Base-by-base conservation (phyloP, 1,139 yeast species). In the Pichia sp. region DNA sequence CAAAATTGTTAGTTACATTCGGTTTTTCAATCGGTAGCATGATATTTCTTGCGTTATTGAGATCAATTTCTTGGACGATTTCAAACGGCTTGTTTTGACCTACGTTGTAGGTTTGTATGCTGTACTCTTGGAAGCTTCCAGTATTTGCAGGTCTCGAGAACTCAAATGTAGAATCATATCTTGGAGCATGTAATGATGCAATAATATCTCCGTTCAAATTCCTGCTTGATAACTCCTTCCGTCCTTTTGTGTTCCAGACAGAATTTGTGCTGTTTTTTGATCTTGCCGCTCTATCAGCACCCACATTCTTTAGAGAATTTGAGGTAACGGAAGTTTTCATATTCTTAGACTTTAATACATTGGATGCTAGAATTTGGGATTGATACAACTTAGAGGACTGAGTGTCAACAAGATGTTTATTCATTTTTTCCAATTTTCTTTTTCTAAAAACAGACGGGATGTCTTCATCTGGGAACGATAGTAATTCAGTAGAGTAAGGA, bases 101-200 rank as follows among this genome's bases (percentile, higher is more conserved):
- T 16, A 16, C 23, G 23, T 16, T 16, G 23, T 16, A 16, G 23
- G 33, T 8, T 31, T 11, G 33, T 8, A 31, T 31, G 11, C 33
- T 31, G 33, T 8, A 31, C 27, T 55, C 36, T 38, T 58, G 60
- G 9, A 53, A 52, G 2, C 60, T 53, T 1, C 61, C 62, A 6
- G 38, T 34, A 7, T 51, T 46, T 1, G 50, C 44, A 5, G 45
- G 35, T 31, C 60, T 44, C 29, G 48, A 50, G 31, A 51, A 52
- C 6, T 42, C 41, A 39, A 47, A 52, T 10, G 38, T 41, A 2
- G 44, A 28, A 32, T 44, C 33, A 5, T 38, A 9, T 4, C 35
- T 29, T 3, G 54, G 52, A 3, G 49, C 49, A 44, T 39, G 48
- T 3, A 47, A 47, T 3, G 40, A 45, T 29, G 49, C 49, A 39